Evolutionary conservation across 257 asterid genomes (phyloP).

Genomic region (Solanum chmielewskii): DNA sequence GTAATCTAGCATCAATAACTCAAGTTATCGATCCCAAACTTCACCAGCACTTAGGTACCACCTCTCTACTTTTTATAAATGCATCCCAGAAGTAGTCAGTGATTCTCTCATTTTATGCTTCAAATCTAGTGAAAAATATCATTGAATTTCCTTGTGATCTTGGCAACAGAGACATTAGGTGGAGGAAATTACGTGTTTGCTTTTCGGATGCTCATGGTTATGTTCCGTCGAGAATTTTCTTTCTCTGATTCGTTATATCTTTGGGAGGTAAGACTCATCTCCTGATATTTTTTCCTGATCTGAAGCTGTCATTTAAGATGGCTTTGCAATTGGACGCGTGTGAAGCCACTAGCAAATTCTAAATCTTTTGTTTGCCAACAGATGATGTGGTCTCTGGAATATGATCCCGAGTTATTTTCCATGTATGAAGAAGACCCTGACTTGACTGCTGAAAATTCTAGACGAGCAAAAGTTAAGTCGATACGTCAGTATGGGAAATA

Average conservation of each 20-base stretch:
- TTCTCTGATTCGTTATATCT: conserved; percentile 78
- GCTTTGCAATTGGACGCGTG: background rate
- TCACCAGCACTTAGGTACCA: conserved; percentile 87
- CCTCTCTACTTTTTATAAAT: background rate
- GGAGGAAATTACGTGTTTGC: conserved; percentile 93
- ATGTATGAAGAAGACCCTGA: conserved; percentile 58
- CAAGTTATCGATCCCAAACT: conserved; percentile 94
- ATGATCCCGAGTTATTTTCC: conserved; percentile 50
- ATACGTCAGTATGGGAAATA: conserved; percentile 56
- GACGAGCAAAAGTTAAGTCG: conserved; percentile 46
- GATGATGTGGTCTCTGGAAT: conserved; percentile 99
- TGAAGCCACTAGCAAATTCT: background rate
- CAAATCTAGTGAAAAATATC: background rate
- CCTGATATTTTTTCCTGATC: background rate
- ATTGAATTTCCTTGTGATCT: conserved; percentile 5
- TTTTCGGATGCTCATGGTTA: conserved; percentile 90
- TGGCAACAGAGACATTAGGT: conserved; percentile 55
- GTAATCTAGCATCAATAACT: conserved; percentile 71
- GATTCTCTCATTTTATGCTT: background rate
- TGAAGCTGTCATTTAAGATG: background rate
- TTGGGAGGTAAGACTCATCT: conserved; percentile 64
- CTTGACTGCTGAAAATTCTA: conserved; percentile 24
- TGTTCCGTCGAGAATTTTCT: conserved; percentile 89
- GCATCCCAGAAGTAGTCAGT: background rate
- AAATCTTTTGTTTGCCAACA: conserved; percentile 20